phyloP scores from a whole-genome alignment of 257 asterid genomes.

The Solanum ossicruentum region DNA sequence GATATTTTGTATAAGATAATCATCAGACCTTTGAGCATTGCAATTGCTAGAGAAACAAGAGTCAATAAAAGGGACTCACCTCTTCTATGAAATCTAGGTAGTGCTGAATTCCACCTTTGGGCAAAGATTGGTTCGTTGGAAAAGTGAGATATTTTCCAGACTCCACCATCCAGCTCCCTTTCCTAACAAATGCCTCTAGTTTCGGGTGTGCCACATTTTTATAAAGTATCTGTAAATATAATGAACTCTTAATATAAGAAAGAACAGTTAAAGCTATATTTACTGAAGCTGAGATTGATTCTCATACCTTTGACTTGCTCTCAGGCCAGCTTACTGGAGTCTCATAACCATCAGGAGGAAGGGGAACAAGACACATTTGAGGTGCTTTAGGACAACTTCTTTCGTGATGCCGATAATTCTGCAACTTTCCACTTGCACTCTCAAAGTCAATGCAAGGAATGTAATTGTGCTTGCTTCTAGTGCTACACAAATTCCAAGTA shows the following conservation, averaged over 20 bases:
- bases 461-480: conserved; percentile 84
- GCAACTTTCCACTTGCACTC: conserved; percentile 32
- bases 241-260: conserved; percentile 1
- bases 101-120: conserved; percentile 70
- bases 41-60: background rate
- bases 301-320: conserved; percentile 66
- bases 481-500: conserved; percentile 64
- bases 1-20: background rate
- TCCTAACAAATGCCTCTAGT: conserved; percentile 57
- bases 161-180: conserved; percentile 63
- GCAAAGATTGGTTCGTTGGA: conserved; percentile 41
- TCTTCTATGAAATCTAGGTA: conserved; percentile 80
- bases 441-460: conserved; percentile 93
- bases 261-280: background rate
- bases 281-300: background rate
- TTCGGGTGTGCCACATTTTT: conserved; percentile 91
- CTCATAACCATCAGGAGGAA: conserved; percentile 66
- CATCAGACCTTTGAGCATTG: background rate
- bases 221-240: conserved; percentile 47
- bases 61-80: conserved; percentile 30
- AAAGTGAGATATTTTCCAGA: conserved; percentile 69
- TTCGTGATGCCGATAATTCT: conserved; percentile 69
- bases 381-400: conserved; percentile 73
- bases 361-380: conserved; percentile 82
- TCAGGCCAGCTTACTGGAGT: conserved; percentile 74